phyloP scores from a whole-genome alignment of 371 early-diverging fungal species.

The Rozella allomycis region DNA sequence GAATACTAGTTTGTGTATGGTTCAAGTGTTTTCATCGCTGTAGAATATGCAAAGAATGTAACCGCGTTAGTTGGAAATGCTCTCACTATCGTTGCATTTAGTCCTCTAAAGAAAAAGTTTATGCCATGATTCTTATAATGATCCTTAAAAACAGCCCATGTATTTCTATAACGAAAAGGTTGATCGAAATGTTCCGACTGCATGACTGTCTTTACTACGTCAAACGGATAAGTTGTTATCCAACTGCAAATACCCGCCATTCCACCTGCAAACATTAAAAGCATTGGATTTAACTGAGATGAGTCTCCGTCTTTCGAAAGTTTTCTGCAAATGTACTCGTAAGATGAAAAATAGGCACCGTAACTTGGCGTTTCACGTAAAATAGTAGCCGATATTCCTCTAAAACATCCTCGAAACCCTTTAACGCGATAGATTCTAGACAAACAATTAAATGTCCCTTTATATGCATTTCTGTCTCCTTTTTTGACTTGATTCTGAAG shows the following conservation, averaged over 20 bases:
- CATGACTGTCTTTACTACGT: slow-evolving; percentile 56
- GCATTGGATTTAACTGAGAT: slow-evolving; percentile 22
- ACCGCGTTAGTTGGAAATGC: slow-evolving; percentile 71
- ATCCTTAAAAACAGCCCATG: slow-evolving; percentile 15
- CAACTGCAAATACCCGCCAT: slow-evolving; percentile 50
- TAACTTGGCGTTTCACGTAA: slow-evolving; percentile 56
- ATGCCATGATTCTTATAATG: slow-evolving; percentile 37
- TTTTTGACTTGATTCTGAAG: slow-evolving; percentile 18
- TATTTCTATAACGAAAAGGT: too few relatives aligned
- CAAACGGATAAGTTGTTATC: slow-evolving; percentile 58
- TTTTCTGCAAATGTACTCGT: slow-evolving; percentile 33
- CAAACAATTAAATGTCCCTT: slow-evolving; percentile 38
- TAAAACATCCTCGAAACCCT: slow-evolving; percentile 39
- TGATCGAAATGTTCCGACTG: slow-evolving; percentile 32
- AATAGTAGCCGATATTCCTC: slow-evolving; percentile 37
- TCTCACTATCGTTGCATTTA: slow-evolving; percentile 48
- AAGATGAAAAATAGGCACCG: slow-evolving; percentile 50
- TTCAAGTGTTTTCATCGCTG: slow-evolving; percentile 17
- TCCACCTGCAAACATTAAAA: slow-evolving; percentile 48
- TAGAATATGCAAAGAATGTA: slow-evolving; percentile 40
- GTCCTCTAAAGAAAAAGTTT: slow-evolving; percentile 39
- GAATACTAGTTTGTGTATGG: too few relatives aligned
- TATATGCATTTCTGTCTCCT: slow-evolving; percentile 9
- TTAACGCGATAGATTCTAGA: slow-evolving; percentile 22
- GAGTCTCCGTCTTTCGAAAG: slow-evolving; percentile 11